These are phyloP conservation scores for Aspergillus awamori DNA, from an alignment of 2,329 filamentous ascomycete genomes.

Conservation along the genomic window DNA sequence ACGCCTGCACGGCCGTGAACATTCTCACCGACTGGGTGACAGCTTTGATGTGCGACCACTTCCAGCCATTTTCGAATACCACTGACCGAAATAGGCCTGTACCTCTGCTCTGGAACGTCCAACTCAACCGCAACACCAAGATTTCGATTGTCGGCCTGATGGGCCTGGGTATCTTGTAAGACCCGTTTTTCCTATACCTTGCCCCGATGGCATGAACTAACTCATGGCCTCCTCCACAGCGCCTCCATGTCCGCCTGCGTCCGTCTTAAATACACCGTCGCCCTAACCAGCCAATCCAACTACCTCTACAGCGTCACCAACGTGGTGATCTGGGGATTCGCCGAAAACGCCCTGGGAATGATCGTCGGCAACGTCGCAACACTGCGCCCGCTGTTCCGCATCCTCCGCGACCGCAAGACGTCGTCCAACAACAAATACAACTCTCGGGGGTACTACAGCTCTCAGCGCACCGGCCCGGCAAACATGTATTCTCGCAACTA, in stretches of 20 bases:
- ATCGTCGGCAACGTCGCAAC: conserved; percentile 53
- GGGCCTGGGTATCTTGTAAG: conserved; percentile 48
- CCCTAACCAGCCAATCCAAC: conserved; percentile 44
- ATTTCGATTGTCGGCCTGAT: conserved; percentile 51
- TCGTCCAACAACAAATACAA: conserved; percentile 16
- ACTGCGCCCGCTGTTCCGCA: conserved; percentile 48
- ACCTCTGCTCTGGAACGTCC: conserved; percentile 45
- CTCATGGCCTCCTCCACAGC: conserved; percentile 19
- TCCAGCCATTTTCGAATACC: conserved; percentile 31
- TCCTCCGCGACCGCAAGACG: conserved; percentile 23
- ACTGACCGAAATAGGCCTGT: conserved; percentile 38
- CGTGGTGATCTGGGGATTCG: conserved; percentile 52
- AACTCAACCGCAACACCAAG: conserved; percentile 50
- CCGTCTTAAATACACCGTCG: conserved; percentile 47
- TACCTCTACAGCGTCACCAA: conserved; percentile 47
- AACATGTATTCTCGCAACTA: conserved; percentile 17
- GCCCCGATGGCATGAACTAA: too few relatives aligned
- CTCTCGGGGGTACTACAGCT: conserved; percentile 5
- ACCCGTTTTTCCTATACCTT: conserved; percentile 24
- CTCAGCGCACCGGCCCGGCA: background rate
- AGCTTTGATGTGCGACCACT: conserved; percentile 22
- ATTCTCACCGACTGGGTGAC: conserved; percentile 31
- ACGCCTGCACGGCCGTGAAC: conserved; percentile 30
- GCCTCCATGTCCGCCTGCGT: conserved; percentile 35
- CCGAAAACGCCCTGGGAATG: conserved; percentile 56